Evolutionary conservation across 2,329 filamentous ascomycete genomes (phyloP), one percentile per base, ranked within the genome.

Genomic region (Stemphylium vesicarium): DNA sequence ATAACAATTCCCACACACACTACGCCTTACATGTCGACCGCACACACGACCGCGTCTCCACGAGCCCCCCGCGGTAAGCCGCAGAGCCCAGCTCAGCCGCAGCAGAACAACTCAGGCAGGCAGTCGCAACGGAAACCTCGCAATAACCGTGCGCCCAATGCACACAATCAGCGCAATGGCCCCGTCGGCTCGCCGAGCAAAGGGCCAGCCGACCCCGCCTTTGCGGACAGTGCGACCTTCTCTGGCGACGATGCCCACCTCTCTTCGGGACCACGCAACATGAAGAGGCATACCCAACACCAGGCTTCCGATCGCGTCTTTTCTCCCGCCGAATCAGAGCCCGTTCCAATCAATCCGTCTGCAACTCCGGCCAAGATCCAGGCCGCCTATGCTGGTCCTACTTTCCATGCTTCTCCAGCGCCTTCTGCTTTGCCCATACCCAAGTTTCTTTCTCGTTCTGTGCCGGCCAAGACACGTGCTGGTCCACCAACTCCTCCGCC

Each of bases 331-430:
- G 70, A 73, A 44, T 65, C 65, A 29, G 72, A 74, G 38, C 44
- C 59, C 11, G 59, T 56, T 32, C 44, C 59, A 1, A 57, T 57
- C 33, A 60, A 68, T 22, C 35, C 57, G 13, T 54, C 65, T 57
- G 65, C 66, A 11, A 75, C 73, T 4, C 73, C 73, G 5, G 60
- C 66, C n/a, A 75, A 74, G 57, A 57, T 62, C n/a, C 71, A 74
- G 38, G 65, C 74, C 57, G 87, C 89, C 40, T 99, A 96, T 77
- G 95, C 95, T 35, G 95, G 94, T 12, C 90, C 94, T 31, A 96
- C 92, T 4, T 99, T 98, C 75, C 93, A 97, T 75, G 91, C 92
- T 36, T 98, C 95, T 8, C 95, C 95, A 16, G 94, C 93, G 1
- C 90, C 95, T 0, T 96, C 92, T 8, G 88, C 92, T 20, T 81